Evolutionary conservation across 1,284 basidiomycete species (phyloP).

Genomic region (Caloboletus firmus): DNA sequence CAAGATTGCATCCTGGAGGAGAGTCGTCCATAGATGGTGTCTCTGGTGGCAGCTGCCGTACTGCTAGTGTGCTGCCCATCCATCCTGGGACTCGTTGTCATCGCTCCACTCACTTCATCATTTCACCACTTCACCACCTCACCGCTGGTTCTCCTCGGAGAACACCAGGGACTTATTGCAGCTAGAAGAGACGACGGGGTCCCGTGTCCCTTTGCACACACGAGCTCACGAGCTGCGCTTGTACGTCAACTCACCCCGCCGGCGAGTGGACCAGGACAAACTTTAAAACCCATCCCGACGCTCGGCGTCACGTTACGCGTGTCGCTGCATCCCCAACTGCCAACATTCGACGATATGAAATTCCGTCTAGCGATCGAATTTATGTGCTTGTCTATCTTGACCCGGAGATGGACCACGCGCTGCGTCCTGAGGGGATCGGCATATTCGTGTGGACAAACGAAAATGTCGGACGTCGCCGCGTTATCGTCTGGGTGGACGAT

Average conservation of each 20-base stretch:
- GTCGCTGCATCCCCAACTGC: conserved; percentile 49
- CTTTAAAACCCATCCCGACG: not conserved
- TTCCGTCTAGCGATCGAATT: not conserved
- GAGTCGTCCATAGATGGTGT: too few species aligned
- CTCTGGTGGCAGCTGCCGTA: not conserved
- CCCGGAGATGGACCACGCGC: not conserved
- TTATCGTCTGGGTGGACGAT: conserved; percentile 9
- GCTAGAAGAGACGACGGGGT: conserved; percentile 51
- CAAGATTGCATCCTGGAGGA: not conserved
- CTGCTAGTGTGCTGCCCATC: not conserved
- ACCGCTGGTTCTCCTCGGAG: conserved; percentile 48
- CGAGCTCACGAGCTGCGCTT: not conserved
- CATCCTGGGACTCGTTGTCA: not conserved
- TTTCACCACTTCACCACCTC: not conserved
- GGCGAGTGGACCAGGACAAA: not conserved
- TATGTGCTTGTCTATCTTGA: not conserved
- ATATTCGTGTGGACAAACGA: conserved; percentile 39
- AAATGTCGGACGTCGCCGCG: not conserved
- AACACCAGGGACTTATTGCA: conserved; percentile 50
- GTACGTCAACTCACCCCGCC: not conserved
- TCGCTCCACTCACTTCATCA: not conserved
- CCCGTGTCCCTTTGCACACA: conserved; percentile 45
- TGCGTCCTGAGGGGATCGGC: not conserved
- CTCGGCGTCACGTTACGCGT: not conserved
- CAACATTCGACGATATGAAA: conserved; percentile 23